Evolutionary conservation across 1,139 yeast species (phyloP), one percentile per base, ranked within the genome.

Genomic region (Yamadazyma blattariae): DNA sequence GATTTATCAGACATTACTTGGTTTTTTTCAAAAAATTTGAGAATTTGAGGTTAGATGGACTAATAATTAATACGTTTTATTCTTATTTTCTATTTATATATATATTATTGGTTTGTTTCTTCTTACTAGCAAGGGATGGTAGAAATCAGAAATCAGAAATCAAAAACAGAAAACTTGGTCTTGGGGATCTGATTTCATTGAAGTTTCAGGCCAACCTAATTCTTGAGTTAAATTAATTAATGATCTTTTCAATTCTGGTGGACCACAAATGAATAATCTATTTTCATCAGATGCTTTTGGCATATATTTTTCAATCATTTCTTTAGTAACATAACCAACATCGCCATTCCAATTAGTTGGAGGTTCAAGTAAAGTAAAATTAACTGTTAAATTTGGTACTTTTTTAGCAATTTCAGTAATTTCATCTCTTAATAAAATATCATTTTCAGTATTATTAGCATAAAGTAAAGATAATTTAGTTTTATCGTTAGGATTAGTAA

Each of bases 161-260:
- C 61, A 82, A 45, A 83, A 84, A 48, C 83, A 77, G 52, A 82
- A 83, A n/a, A 83, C 83, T 57, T 80, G 82, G 45, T 80, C 86
- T 38, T 71, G 70, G 25, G 77, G 76, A 33, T 64, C 61, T 1
- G 82, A 75, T 40, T 64, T 65, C 56, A 72, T 56, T 28, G 59
- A 55, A 22, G 70, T 64, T 27, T 44, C 45, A 14, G 67, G 71
- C 81, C 87, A 84, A 1, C 90, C 89, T 38, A 81, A 57, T 32
- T 77, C 78, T 32, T 63, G 62, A 19, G 86, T 67, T 34, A 68
- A 63, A 26, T 65, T 66, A 17, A 75, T 57, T 40, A 81, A 64
- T 30, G 59, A 51, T 41, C 68, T 69, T 51, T 79, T 81, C 85
- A 84, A 77, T 30, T 70, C 81, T 40, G 79, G 78, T 17, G 90